Conservation (phyloP, 2,329 filamentous ascomycete genomes). For the Xylariaceae sp. region DNA sequence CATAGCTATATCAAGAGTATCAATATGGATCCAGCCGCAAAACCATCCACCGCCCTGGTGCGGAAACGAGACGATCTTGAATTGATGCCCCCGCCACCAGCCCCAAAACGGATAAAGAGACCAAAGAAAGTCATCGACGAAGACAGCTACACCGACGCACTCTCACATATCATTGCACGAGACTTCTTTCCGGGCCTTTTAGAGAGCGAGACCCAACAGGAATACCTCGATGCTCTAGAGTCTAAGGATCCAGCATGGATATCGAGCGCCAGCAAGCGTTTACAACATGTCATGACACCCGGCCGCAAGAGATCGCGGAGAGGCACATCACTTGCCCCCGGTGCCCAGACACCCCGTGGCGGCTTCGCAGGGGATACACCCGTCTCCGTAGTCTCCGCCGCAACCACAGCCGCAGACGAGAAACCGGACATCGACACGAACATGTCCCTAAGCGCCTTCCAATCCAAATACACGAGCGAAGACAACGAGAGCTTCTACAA, state of each 20-base stretch:
- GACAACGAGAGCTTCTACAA: slow-evolving; percentile 97
- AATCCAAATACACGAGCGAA: slow-evolving; percentile 91
- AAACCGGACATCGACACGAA: slow-evolving; percentile 62
- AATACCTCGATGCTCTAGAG: slow-evolving; percentile 87
- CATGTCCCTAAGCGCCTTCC: slow-evolving; percentile 80
- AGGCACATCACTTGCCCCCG: slow-evolving; percentile 29
- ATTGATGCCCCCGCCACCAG: slow-evolving; percentile 84
- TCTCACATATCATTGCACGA: slow-evolving; percentile 91
- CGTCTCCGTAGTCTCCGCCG: slow-evolving; percentile 47
- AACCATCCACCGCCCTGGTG: slow-evolving; percentile 55
- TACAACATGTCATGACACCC: slow-evolving; percentile 79
- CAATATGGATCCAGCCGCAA: slow-evolving; percentile 36
- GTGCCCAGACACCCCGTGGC: slow-evolving; percentile 56
- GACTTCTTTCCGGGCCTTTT: slow-evolving; percentile 94
- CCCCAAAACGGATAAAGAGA: slow-evolving; percentile 84
- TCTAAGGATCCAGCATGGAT: slow-evolving; percentile 87
- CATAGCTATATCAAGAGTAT: background rate
- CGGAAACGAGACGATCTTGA: slow-evolving; percentile 63
- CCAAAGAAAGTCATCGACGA: slow-evolving; percentile 87
- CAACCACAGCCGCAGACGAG: slow-evolving; percentile 32
- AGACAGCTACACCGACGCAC: slow-evolving; percentile 83
- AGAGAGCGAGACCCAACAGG: slow-evolving; percentile 81
- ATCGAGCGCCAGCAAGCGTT: slow-evolving; percentile 66
- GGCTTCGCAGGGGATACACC: slow-evolving; percentile 73
- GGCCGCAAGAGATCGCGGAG: slow-evolving; percentile 43